Evolutionary conservation across 495 filamentous ascomycete genomes (phyloP).

Genomic region (Neurospora africana): DNA sequence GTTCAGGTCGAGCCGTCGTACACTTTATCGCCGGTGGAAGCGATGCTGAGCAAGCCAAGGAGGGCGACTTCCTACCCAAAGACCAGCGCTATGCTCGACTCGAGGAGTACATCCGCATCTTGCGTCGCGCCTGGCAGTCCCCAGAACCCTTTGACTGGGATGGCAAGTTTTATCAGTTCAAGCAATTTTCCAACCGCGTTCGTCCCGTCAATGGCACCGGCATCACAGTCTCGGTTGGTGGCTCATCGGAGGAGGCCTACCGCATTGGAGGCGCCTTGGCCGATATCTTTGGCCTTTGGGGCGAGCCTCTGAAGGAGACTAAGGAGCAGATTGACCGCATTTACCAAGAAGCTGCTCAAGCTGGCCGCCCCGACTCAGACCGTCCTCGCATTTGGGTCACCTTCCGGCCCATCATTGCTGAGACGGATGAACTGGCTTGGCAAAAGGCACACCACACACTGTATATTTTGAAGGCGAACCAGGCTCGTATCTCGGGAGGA

Average conservation of each 20-base stretch:
- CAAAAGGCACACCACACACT: constrained; percentile 40
- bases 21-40: constrained; percentile 47
- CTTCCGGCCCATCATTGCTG: constrained; percentile 43
- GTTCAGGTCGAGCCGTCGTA: constrained; percentile 39
- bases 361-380: constrained; percentile 28
- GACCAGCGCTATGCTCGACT: constrained; percentile 40
- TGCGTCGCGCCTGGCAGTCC: constrained; percentile 41
- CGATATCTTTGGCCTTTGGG: constrained; percentile 49
- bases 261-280: constrained; percentile 40
- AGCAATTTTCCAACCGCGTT: constrained; percentile 39
- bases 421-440: constrained; percentile 46
- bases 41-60: constrained; percentile 41
- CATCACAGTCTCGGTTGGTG: constrained; percentile 43
- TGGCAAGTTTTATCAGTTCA: constrained; percentile 40
- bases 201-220: constrained; percentile 33
- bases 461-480: constrained; percentile 25
- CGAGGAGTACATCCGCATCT: constrained; percentile 44
- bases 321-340: constrained; percentile 45
- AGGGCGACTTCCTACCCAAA: constrained; percentile 45
- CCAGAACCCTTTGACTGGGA: constrained; percentile 45
- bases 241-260: constrained; percentile 43
- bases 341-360: constrained; percentile 37
- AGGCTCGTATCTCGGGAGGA: neutral
- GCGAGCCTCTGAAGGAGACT: constrained; percentile 45
- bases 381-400: constrained; percentile 46